Evolutionary conservation across 208 protist genomes (phyloP).

Genomic region (Leishmania aethiopica): DNA sequence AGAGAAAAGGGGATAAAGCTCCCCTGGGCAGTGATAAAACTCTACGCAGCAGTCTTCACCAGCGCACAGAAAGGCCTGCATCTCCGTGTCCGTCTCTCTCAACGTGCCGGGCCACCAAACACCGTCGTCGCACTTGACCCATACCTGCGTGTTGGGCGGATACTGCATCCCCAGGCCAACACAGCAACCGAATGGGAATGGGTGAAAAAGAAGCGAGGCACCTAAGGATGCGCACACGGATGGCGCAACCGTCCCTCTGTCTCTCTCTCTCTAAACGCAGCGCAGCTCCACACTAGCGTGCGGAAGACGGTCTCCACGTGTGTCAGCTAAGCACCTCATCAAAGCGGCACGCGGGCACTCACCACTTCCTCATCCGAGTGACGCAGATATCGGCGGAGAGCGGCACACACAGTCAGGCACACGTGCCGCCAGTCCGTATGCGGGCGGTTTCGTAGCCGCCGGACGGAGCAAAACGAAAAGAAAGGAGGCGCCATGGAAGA

Average conservation of each 20-base stretch:
- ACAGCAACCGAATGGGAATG: background rate
- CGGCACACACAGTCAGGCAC: background rate
- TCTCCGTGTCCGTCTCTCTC: conserved; percentile 22
- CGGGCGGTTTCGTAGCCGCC: background rate
- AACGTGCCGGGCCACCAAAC: conserved; percentile 83
- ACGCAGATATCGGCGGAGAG: background rate
- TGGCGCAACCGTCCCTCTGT: background rate
- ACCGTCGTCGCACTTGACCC: conserved; percentile 83
- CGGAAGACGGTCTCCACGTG: background rate
- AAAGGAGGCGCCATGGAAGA: conserved; percentile 1
- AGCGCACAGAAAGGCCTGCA: conserved; percentile 34
- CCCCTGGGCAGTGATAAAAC: conserved; percentile 74
- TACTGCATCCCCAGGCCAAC: conserved; percentile 38
- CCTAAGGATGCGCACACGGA: background rate
- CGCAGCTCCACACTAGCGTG: background rate
- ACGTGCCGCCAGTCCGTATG: background rate
- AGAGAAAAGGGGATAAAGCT: conserved; percentile 61
- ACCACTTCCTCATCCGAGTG: background rate
- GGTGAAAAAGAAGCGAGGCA: background rate
- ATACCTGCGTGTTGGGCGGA: conserved; percentile 52
- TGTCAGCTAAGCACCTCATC: background rate
- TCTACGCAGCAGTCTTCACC: conserved; percentile 67
- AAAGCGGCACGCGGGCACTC: background rate
- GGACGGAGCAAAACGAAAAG: background rate
- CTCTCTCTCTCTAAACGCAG: background rate